Conservation (phyloP, 108 stramenopile species). For the Discostella pseudostelligera region DNA sequence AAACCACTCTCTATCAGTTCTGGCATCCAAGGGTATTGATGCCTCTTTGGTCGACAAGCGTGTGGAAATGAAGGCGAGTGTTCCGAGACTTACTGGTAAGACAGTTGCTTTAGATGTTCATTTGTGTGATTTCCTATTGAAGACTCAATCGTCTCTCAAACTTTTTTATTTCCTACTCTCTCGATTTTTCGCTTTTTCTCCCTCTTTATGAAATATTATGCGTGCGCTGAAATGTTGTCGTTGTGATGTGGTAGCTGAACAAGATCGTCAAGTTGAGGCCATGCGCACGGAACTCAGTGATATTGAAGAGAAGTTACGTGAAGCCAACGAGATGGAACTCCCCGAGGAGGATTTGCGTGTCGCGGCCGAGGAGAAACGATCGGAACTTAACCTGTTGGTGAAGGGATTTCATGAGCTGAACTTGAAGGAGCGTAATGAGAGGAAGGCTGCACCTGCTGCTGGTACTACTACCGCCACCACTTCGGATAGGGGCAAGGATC, state of each 20-base stretch:
- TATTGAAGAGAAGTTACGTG: slow-evolving; percentile 48
- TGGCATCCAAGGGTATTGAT: slow-evolving; percentile 58
- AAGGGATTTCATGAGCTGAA: slow-evolving; percentile 38
- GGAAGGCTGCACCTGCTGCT: neutral
- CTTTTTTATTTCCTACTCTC: neutral
- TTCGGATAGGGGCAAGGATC: neutral
- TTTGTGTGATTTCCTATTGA: neutral
- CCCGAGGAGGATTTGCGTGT: slow-evolving; percentile 54
- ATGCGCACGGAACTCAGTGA: slow-evolving; percentile 48
- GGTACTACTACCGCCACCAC: neutral
- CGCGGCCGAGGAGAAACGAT: slow-evolving; percentile 39
- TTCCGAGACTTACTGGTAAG: slow-evolving; percentile 43
- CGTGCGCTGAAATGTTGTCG: too few relatives aligned
- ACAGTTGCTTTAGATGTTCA: neutral
- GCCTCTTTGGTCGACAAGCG: slow-evolving; percentile 40
- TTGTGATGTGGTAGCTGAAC: slow-evolving; percentile 27
- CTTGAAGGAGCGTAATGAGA: slow-evolving; percentile 15
- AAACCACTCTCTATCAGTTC: too few relatives aligned
- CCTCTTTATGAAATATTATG: neutral
- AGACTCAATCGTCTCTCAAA: neutral
- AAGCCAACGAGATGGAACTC: slow-evolving; percentile 63
- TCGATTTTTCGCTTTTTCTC: neutral
- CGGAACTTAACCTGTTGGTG: slow-evolving; percentile 46
- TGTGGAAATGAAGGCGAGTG: slow-evolving; percentile 50
- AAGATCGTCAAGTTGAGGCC: slow-evolving; percentile 51